Percentiles rank a stretch among this genome's conserved stretches.
These are phyloP conservation scores for Fusarium phyllophilum DNA, from an alignment of 2,329 filamentous ascomycete species.

Conservation along the genomic window DNA sequence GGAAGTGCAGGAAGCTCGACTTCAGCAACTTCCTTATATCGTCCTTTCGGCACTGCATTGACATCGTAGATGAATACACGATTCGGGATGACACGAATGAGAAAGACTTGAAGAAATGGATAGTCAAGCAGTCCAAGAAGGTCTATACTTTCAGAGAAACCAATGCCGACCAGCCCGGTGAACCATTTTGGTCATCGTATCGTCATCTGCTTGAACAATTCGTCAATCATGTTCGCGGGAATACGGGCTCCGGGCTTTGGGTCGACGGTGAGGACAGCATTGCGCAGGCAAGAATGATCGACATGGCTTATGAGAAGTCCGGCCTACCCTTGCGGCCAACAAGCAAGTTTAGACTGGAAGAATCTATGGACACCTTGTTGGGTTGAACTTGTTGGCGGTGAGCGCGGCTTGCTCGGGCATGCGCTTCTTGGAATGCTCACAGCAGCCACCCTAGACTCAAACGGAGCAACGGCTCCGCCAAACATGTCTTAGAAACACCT, in stretches of 20 bases:
- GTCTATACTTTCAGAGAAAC: neutral
- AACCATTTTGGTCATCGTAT: neutral
- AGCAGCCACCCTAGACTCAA: neutral
- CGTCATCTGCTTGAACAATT: neutral
- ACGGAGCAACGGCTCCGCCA: neutral
- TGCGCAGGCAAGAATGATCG: neutral
- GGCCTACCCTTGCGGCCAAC: neutral
- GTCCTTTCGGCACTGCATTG: neutral
- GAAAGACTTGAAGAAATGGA: neutral
- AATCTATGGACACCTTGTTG: neutral
- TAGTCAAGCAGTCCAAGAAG: neutral
- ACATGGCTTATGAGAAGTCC: neutral
- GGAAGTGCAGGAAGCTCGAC: neutral
- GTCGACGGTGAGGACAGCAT: neutral
- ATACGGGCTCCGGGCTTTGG: neutral
- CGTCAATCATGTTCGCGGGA: neutral
- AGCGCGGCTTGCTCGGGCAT: neutral
- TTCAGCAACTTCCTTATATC: neutral
- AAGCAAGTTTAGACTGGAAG: neutral
- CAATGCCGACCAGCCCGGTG: fast-evolving
- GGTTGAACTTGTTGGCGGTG: neutral
- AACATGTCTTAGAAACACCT: neutral
- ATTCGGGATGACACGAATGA: neutral
- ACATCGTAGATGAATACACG: neutral
- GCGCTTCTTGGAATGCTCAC: neutral